Percentiles rank a stretch among this genome's conserved stretches.
Conservation (phyloP, 192 early-diverging fungal species). For the Chytriomyces confervae region DNA sequence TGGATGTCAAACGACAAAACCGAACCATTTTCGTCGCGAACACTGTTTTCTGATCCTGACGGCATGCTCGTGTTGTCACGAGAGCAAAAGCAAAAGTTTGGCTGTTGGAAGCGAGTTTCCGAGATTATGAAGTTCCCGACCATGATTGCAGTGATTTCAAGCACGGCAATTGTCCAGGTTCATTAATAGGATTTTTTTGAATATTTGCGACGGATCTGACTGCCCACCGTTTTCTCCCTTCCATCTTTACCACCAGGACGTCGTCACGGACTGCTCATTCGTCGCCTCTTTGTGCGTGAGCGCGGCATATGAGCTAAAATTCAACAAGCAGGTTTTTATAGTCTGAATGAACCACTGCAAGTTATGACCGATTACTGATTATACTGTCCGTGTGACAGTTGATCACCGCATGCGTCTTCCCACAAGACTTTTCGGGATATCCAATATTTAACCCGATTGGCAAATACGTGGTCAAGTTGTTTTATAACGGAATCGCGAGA, state of each 20-base stretch:
- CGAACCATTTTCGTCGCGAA: constrained; percentile 63
- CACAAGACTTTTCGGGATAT: constrained; percentile 71
- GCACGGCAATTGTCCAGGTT: constrained; percentile 50
- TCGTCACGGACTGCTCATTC: constrained; percentile 95
- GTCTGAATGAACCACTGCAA: background rate
- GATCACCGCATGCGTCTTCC: constrained; percentile 85
- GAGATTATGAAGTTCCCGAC: constrained; percentile 71
- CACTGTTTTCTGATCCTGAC: constrained; percentile 76
- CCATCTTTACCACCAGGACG: constrained; percentile 67
- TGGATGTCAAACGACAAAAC: constrained; percentile 71
- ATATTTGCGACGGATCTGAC: constrained; percentile 47
- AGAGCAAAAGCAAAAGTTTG: constrained; percentile 76
- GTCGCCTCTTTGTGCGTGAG: constrained; percentile 89
- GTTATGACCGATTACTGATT: background rate
- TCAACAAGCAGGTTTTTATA: constrained; percentile 67
- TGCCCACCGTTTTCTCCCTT: constrained; percentile 40
- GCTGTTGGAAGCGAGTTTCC: constrained; percentile 81
- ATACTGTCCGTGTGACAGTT: constrained; percentile 46
- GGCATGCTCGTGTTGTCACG: constrained; percentile 74
- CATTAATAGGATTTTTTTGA: background rate
- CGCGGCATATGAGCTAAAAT: constrained; percentile 77
- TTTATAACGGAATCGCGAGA: constrained; percentile 83
- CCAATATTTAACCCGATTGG: constrained; percentile 86
- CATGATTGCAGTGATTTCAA: constrained; percentile 72
- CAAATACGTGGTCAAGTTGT: constrained; percentile 86